A percentile compares a stretch with the other conserved stretches of the same genome.
These are phyloP conservation scores for Myxozyma sirexii DNA, from an alignment of 805 yeast genomes.

Conservation along the genomic window DNA sequence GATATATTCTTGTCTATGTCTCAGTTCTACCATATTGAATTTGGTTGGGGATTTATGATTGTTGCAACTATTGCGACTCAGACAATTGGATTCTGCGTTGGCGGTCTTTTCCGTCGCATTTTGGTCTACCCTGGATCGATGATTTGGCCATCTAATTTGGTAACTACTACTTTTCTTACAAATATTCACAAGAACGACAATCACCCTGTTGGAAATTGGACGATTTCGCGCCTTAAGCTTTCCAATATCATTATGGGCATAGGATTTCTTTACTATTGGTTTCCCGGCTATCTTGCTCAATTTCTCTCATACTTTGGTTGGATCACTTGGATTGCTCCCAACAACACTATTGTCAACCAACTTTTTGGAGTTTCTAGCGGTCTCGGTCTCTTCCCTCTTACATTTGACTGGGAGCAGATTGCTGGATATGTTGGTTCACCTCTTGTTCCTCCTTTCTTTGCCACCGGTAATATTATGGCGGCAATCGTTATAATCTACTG, in stretches of 20 bases:
- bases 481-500: conserved; percentile 53
- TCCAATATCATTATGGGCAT: conserved; percentile 48
- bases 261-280: conserved; percentile 56
- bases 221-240: conserved; percentile 52
- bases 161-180: conserved; percentile 51
- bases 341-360: conserved; percentile 60
- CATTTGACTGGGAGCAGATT: conserved; percentile 62
- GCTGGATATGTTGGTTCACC: conserved; percentile 19
- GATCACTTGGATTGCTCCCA: conserved; percentile 64
- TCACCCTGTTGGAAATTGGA: conserved; percentile 61
- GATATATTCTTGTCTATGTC: conserved; percentile 12
- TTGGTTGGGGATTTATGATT: conserved; percentile 55
- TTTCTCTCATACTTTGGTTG: conserved; percentile 62
- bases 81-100: conserved; percentile 67
- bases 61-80: conserved; percentile 58
- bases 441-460: conserved; percentile 57
- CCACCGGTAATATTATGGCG: conserved; percentile 54
- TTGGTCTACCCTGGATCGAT: conserved; percentile 61
- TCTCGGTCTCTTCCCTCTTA: conserved; percentile 63
- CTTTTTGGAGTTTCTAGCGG: conserved; percentile 66
- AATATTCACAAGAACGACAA: conserved; percentile 31
- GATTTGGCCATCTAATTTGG: conserved; percentile 58
- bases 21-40: conserved; percentile 43
- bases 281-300: conserved; percentile 62
- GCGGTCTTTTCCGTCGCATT: conserved; percentile 63